These are phyloP conservation scores for Phytophthora idaei DNA, from an alignment of 352 stramenopile genomes.

Conservation along the genomic window DNA sequence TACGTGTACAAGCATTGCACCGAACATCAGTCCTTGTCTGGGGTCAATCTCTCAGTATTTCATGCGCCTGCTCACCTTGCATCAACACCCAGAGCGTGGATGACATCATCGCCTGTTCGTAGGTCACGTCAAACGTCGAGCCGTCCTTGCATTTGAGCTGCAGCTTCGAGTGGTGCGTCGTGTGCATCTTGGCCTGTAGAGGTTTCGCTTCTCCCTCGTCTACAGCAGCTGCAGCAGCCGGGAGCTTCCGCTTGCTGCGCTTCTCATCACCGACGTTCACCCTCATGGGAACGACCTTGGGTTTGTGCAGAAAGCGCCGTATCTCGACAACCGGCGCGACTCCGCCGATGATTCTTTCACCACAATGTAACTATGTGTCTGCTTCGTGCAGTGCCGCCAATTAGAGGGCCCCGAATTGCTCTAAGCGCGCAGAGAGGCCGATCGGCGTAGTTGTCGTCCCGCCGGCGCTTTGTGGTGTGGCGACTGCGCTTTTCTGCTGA, in stretches of 20 bases:
- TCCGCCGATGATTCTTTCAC: slow-evolving; percentile 23
- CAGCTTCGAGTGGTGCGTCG: slow-evolving; percentile 54
- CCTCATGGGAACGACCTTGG: slow-evolving; percentile 30
- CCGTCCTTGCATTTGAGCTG: slow-evolving; percentile 80
- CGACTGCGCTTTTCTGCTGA: slow-evolving; percentile 23
- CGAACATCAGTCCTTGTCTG: not conserved
- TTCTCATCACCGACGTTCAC: slow-evolving; percentile 41
- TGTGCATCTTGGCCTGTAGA: slow-evolving; percentile 6
- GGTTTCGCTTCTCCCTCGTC: slow-evolving; percentile 18
- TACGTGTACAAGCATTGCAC: slow-evolving; percentile 19
- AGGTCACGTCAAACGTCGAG: slow-evolving; percentile 72
- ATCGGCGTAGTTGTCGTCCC: slow-evolving; percentile 7
- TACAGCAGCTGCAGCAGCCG: slow-evolving; percentile 7
- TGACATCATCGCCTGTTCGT: slow-evolving; percentile 88
- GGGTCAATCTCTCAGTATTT: not conserved
- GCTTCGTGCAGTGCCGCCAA: not conserved
- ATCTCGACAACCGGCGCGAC: slow-evolving; percentile 25
- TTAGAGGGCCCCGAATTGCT: not conserved
- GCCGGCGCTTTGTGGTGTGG: slow-evolving; percentile 10
- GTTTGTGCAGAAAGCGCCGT: slow-evolving; percentile 32
- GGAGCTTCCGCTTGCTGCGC: slow-evolving; percentile 37
- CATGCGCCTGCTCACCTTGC: slow-evolving; percentile 40
- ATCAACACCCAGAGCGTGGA: slow-evolving; percentile 84
- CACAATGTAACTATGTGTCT: slow-evolving; percentile 24
- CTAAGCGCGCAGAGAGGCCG: slow-evolving; percentile 5